Base-by-base conservation (phyloP, 2,329 filamentous ascomycete species). In the Mariannaea elegans region DNA sequence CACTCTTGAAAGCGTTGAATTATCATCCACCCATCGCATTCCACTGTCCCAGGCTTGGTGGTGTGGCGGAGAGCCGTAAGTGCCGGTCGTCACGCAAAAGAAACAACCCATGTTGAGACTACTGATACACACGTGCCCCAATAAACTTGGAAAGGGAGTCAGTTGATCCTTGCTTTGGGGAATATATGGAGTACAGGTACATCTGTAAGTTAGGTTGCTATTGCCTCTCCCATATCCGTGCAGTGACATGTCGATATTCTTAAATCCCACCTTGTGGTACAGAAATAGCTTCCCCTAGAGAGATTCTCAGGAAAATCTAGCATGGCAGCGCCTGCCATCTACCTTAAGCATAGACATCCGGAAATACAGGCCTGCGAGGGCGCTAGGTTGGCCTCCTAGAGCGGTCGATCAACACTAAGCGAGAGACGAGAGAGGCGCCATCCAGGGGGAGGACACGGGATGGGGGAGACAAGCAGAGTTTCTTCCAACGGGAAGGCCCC, bases 401-500 rank as follows among this genome's bases (percentile, higher is more conserved):
- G 60, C 57, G 65, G 67, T 52, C 66, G 67, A 70, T 70, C 67
- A 70, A 65, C 68, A 63, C 58, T 69, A 69, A 70, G 67, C 67
- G 67, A 70, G 59, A 57, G 62, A 60, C 65, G 64, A 59, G 64
- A 68, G 47, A 61, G 45, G 23, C 5, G 24, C 24, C 24, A 27
- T 38, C 48, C 42, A 57, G 54, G 54, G 46, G 32, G 47, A 31
- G 4, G 10, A 58, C 56, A 63, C 63, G 51, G 41, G 32, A 46
- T 34, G 23, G 42, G 57, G 48, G 21, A 56, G 47, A 44, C 18
- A 47, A 41, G 29, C 31, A 16, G 39, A 47, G 44, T 47, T 23
- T 34, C 39, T 41, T 50, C 54, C 54, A 50, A 51, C 67, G 65
- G 67, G 67, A 70, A 65, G 67, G 60, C 63, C 68, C 65, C 66